Base-by-base conservation (phyloP, 2,329 filamentous ascomycete genomes). In the Cladosporium sp. region DNA sequence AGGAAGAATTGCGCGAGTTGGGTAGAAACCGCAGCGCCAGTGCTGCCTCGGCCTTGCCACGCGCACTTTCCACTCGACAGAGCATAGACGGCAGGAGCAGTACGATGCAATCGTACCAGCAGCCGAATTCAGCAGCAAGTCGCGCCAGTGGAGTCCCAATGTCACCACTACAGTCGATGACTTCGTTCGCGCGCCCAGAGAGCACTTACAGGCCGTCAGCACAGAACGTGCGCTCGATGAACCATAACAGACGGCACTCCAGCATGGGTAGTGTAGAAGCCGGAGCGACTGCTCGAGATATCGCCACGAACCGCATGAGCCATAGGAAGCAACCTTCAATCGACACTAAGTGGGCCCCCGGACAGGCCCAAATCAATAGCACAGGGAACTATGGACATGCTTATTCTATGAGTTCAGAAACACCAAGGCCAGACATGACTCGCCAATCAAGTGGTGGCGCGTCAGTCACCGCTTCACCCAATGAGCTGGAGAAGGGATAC, bases 241-340 rank as follows among this genome's bases (percentile, higher is more conserved):
- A 95, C 72, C 92, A 96, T 76, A 91, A 90, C 48, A 87, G 93
- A 49, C 89, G 93, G 66, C 93, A 96, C 78, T 97, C 93, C 1
- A 95, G 92, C 3, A 92, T 91, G 59, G 92, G 96, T 1, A 95
- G 92, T 2, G 92, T 91, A 58, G 92, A 96, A 70, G 90, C 75
- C 8, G 88, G 74, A 84, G 87, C 59, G 76, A 72, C 69, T 10
- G 64, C 62, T 16, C 18, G 51, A 26, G 49, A 65, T 16, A 68
- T 72, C 16, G 69, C 69, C 28, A 65, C 66, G 23, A 69, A 69
- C 26, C 73, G 74, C 36, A 68, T 70, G n/a, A 70, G 76, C 16
- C 56, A 88, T 70, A 80, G 80, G 66, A 87, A 87, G 70, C 83
- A 85, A 51, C 78, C 83, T 1, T 89, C 86, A 0, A 83, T 88